These are phyloP conservation scores for Quercus tomentella DNA, from an alignment of 331 rosid species.

Conservation along the genomic window DNA sequence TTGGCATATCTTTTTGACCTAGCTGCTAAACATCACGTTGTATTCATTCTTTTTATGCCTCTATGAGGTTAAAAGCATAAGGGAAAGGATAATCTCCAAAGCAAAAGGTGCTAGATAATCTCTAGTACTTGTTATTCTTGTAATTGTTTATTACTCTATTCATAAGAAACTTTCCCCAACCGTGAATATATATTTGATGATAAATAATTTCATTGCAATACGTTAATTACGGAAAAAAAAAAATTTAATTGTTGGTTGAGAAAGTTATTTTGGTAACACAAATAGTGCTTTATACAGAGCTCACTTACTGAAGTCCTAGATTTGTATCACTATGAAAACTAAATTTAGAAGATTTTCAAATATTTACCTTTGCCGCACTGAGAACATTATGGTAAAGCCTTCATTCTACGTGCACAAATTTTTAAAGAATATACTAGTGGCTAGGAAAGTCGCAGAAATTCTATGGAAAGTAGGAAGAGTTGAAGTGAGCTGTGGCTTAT, in stretches of 20 bases:
- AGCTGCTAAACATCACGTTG: neutral
- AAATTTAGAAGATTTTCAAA: slow-evolving; percentile 21
- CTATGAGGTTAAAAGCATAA: neutral
- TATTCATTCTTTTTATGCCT: neutral
- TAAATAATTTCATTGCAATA: neutral
- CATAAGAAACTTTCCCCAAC: neutral
- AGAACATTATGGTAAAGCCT: too few species aligned
- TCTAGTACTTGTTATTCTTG: neutral
- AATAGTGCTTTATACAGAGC: too few species aligned
- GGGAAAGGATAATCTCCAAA: neutral
- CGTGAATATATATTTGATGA: neutral
- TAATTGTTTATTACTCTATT: neutral
- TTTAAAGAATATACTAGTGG: too few species aligned
- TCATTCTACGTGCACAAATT: too few species aligned
- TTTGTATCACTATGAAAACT: too few species aligned
- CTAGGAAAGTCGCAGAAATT: too few species aligned
- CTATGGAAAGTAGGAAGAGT: too few species aligned
- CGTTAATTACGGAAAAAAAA: neutral
- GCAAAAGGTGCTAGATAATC: neutral
- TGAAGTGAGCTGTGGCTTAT: too few species aligned
- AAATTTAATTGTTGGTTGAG: too few species aligned
- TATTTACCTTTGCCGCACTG: too few species aligned
- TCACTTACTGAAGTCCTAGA: too few species aligned
- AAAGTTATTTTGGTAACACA: too few species aligned
- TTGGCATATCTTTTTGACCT: neutral